Evolutionary conservation across 768 basidiomycete species (phyloP), one percentile per base, ranked within the genome.

Genomic region (Amanita pseudoporphyria): DNA sequence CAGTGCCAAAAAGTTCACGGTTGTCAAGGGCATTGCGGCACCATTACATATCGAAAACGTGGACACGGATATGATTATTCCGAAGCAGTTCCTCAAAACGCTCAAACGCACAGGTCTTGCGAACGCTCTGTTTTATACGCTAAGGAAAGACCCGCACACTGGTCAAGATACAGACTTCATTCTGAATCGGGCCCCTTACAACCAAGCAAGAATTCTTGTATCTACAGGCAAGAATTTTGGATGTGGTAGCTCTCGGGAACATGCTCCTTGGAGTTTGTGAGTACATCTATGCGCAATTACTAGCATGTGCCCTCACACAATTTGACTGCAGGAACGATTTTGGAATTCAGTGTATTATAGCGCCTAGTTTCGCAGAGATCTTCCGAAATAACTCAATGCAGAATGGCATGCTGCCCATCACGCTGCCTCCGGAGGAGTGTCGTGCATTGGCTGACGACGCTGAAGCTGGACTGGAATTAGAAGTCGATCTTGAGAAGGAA

Each of bases 31-130:
- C 36, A 76, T 88, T 48, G 76, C 84, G 37, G 87, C 85, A 9
- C 87, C 87, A n/a, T 58, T 90, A 65, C 74, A 84, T 62, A 84
- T 85, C 39, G 79, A 84, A 53, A 90, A 91, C 57, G 82, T 93
- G 54, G 91, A 95, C 66, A 95, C 91, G 40, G 91, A 95, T 59
- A 87, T 85, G 79, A 90, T 95, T 63, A 92, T 94, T 60, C 91
- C 91, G 2, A 92, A 93, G 59, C 90, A 92, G 59, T 94, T 93
- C 71, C 68, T 94, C 64, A 94, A 93, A 67, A 94, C 91, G 0
- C 68, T 95, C 58, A 89, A 92, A 65, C 78, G 91, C 48, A 92
- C 91, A 36, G 91, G 91, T 39, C 74, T 95, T 40, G 86, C 87
- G 6, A 70, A 83, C 49, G 89, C 86, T 16, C 68, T 92, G 45